Evolutionary conservation across 441 rosid species (phyloP).

Genomic region (Erysimum cheiri): DNA sequence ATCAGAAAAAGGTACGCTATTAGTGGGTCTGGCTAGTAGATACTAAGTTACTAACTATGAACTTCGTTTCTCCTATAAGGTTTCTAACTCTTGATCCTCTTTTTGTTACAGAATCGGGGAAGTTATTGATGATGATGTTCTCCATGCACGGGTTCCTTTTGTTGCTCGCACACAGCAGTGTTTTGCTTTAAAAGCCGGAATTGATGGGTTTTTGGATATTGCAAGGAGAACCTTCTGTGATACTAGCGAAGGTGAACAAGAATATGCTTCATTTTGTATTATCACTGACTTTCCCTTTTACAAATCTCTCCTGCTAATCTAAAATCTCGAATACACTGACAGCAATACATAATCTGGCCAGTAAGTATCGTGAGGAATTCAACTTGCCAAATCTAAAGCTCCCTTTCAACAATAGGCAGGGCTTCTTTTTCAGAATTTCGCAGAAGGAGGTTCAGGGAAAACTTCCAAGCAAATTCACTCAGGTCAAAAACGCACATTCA

Average conservation of each 20-base stretch:
- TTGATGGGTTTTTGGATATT: conserved; percentile 94
- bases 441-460: conserved; percentile 87
- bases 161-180: conserved; percentile 99
- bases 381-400: conserved; percentile 89
- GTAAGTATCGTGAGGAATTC: conserved; percentile 90
- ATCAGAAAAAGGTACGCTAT: conserved; percentile 76
- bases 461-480: conserved; percentile 94
- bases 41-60: conserved; percentile 26
- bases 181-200: conserved; percentile 96
- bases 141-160: conserved; percentile 95
- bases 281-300: conserved; percentile 23
- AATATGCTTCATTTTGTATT: conserved; percentile 33
- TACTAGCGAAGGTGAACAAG: conserved; percentile 87
- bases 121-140: conserved; percentile 95
- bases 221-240: conserved; percentile 97
- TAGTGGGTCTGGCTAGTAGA: conserved; percentile 36
- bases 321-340: conserved; percentile 41
- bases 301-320: conserved; percentile 37
- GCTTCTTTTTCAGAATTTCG: conserved; percentile 95
- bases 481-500: conserved; percentile 54
- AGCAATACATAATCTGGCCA: conserved; percentile 96
- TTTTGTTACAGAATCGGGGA: conserved; percentile 72
- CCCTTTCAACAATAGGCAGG: conserved; percentile 94
- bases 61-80: conserved; percentile 27
- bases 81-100: conserved; percentile 34